Evolutionary conservation across 1,139 yeast species (phyloP), one percentile per base, ranked within the genome.

Genomic region (Chernovozyma aurita): DNA sequence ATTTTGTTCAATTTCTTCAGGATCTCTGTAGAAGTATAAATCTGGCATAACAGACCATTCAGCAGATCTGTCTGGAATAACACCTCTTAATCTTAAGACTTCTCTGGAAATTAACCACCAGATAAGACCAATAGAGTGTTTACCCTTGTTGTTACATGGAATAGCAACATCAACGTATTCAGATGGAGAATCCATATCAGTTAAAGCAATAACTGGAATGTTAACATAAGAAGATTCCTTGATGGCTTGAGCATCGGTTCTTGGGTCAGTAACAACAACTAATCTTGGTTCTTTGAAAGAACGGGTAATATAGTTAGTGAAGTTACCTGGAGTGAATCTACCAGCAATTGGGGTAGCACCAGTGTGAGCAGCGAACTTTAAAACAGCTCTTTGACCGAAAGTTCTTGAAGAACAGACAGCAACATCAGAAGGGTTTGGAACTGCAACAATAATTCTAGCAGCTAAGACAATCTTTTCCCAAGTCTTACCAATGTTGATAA

Each of bases 231-330:
- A 90, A 53, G 98, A 88, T 80, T 92, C 99, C 80, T 88, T 90
- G 83, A 94, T 94, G 66, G 99, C 97, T 80, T 92, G 98, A 65
- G 96, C 85, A 69, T 92, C 98, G 59, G 97, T 90, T 81, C 98
- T 92, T 80, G 99, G 98, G 79, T 92, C 98, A 63, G 98, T 92
- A 64, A 92, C 98, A 63, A 92, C 78, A 71, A 92, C 88, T 71
- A 94, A 83, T 80, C 98, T 87, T 82, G 99, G 99, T 80, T 94
- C 99, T 80, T 90, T 92, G 96, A 92, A 94, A 60, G 97, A 87
- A 78, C 97, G 94, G 76, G 98, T 94, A 81, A 90, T 92, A 81
- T 94, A 94, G 81, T 94, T 94, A 72, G 99, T 94, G 90, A 94
- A 94, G 81, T 86, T 84, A 85, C 99, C 99, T 76, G 99, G 99